These are phyloP conservation scores for Cladosporium austrohemisphaericum DNA, from an alignment of 2,329 filamentous ascomycete species.

Conservation along the genomic window DNA sequence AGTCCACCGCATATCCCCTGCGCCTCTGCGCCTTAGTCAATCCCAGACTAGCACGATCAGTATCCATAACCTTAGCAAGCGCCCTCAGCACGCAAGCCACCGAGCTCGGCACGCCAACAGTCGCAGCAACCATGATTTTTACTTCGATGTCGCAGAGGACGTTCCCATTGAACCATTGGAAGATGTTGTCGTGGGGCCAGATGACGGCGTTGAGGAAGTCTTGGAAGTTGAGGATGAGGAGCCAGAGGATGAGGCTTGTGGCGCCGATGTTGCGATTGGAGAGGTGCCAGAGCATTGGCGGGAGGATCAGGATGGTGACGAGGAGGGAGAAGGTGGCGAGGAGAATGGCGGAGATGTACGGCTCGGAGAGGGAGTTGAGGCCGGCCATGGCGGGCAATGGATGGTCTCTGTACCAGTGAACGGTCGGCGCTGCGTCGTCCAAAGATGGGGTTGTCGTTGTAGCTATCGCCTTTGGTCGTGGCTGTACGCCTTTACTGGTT, in stretches of 20 bases:
- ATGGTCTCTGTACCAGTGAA: not conserved
- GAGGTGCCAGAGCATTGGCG: slow-evolving; percentile 59
- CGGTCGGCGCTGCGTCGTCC: not conserved
- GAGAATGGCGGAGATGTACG: slow-evolving; percentile 36
- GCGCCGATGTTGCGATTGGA: slow-evolving; percentile 59
- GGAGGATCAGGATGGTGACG: slow-evolving; percentile 50
- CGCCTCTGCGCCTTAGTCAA: slow-evolving; percentile 48
- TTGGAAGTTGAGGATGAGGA: slow-evolving; percentile 54
- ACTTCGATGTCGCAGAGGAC: slow-evolving; percentile 63
- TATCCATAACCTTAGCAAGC: slow-evolving; percentile 59
- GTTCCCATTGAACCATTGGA: slow-evolving; percentile 55
- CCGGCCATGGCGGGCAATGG: too few species aligned
- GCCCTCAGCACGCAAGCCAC: slow-evolving; percentile 58
- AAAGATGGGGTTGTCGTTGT: slow-evolving; percentile 13
- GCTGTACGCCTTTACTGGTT: not conserved
- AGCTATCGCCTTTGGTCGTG: not conserved
- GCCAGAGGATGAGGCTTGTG: slow-evolving; percentile 54
- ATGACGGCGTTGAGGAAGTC: slow-evolving; percentile 60
- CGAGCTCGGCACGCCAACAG: slow-evolving; percentile 51
- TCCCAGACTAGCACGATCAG: slow-evolving; percentile 50
- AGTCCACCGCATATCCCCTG: slow-evolving; percentile 48
- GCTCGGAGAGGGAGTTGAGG: not conserved
- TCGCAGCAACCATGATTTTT: slow-evolving; percentile 53
- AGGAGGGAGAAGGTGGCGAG: slow-evolving; percentile 50
- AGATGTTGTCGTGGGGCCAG: slow-evolving; percentile 58